A percentile compares a stretch with the other conserved stretches of the same genome.
phyloP scores from a whole-genome alignment of 2,329 filamentous ascomycete species.

The Shiraia sp. region DNA sequence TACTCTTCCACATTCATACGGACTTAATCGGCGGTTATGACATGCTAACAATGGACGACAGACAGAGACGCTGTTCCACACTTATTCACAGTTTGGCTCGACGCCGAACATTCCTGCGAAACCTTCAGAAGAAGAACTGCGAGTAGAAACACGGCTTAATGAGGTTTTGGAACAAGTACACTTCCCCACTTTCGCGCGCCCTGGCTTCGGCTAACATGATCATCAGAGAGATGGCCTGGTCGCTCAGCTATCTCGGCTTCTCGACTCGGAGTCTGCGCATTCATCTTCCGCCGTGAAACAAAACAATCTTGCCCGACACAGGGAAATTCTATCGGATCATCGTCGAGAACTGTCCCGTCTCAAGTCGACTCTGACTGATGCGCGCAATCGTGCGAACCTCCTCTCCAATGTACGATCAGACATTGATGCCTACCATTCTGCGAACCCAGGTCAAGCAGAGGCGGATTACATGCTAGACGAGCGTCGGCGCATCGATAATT shows the following conservation, averaged over 20 bases:
- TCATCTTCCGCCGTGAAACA: constrained; percentile 94
- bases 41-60: constrained; percentile 48
- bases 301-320: constrained; percentile 89
- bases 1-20: constrained; percentile 7
- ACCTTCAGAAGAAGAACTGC: constrained; percentile 80
- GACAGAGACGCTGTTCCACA: constrained; percentile 83
- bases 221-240: constrained; percentile 78
- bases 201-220: constrained; percentile 5
- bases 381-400: constrained; percentile 85
- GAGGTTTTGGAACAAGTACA: constrained; percentile 80
- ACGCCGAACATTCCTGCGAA: constrained; percentile 78
- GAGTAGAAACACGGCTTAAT: constrained; percentile 78
- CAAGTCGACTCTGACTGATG: constrained; percentile 71
- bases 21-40: constrained; percentile 13
- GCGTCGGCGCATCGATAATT: constrained; percentile 81
- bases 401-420: constrained; percentile 89
- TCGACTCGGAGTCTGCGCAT: constrained; percentile 87
- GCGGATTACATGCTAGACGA: constrained; percentile 98
- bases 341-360: constrained; percentile 79
- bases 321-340: constrained; percentile 87
- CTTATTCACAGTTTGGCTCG: constrained; percentile 88
- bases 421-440: constrained; percentile 83
- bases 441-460: constrained; percentile 80
- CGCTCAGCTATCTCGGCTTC: constrained; percentile 79
- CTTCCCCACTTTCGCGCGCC: constrained; percentile 7